A percentile compares a stretch with the other conserved stretches of the same genome.
Evolutionary conservation across 2,329 filamentous ascomycete genomes (phyloP).

Genomic region (Beauveria medogensis): DNA sequence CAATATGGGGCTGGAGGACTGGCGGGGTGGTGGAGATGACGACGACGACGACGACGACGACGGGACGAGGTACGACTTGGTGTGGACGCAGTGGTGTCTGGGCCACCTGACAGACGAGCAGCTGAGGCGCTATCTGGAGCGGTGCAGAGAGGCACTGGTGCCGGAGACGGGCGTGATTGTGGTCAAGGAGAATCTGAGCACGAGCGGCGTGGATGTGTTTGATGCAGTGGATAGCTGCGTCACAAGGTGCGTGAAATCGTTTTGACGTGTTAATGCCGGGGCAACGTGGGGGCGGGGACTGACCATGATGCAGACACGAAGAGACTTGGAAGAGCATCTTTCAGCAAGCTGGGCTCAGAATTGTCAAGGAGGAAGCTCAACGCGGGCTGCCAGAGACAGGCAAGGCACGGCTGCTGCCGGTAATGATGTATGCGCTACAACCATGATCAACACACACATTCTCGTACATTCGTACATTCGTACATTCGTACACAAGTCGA

Average conservation of each 20-base stretch:
- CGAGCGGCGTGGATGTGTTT: conserved; percentile 55
- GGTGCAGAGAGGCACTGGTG: conserved; percentile 41
- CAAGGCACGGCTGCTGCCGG: conserved; percentile 48
- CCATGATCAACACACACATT: conserved; percentile 23
- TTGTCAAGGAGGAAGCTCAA: conserved; percentile 67
- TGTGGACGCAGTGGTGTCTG: conserved; percentile 90
- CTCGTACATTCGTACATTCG: not conserved
- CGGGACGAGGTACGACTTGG: conserved; percentile 61
- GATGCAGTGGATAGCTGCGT: conserved; percentile 71
- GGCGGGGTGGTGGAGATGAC: conserved; percentile 35
- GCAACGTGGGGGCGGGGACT: not conserved
- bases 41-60: conserved; percentile 28
- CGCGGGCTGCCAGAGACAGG: conserved; percentile 57
- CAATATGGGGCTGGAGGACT: conserved; percentile 67
- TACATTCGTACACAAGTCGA: not conserved
- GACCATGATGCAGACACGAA: conserved; percentile 47
- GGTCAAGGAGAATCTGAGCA: conserved; percentile 61
- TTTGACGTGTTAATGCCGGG: not conserved
- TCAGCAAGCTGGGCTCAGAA: conserved; percentile 54
- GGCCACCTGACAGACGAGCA: conserved; percentile 72
- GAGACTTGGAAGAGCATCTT: conserved; percentile 65
- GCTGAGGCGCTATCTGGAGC: conserved; percentile 56
- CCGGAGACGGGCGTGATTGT: conserved; percentile 27
- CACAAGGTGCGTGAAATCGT: conserved; percentile 44
- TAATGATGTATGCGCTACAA: conserved; percentile 70